Evolutionary conservation across 805 yeast species (phyloP).

Genomic region (Starmerella potacharoeniae): DNA sequence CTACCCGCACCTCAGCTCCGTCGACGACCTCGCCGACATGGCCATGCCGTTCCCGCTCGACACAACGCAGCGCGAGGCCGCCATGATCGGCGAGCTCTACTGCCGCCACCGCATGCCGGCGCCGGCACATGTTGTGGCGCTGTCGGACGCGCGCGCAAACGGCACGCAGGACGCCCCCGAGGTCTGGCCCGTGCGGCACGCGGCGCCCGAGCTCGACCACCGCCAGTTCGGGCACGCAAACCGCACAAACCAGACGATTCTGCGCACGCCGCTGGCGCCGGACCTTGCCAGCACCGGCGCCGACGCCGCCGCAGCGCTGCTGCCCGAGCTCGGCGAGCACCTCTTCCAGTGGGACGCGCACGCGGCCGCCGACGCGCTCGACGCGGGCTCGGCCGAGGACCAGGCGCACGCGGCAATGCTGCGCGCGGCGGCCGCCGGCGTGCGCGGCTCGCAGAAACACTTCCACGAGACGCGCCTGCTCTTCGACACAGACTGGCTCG

Average conservation of each 20-base stretch:
- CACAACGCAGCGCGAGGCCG: constrained; percentile 6
- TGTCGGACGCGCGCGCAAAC: neutral
- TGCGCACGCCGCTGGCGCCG: neutral
- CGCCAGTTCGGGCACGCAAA: constrained; percentile 3
- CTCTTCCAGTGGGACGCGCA: constrained; percentile 1
- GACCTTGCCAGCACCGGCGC: neutral
- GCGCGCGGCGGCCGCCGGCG: constrained; percentile 1
- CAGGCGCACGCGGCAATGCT: neutral
- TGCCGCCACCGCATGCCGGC: constrained; percentile 4
- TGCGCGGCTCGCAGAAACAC: constrained; percentile 13
- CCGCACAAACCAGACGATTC: neutral
- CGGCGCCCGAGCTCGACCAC: neutral
- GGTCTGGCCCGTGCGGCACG: neutral
- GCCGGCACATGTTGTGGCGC: constrained; percentile 1
- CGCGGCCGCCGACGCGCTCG: neutral
- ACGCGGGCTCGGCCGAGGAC: neutral
- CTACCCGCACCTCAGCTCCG: constrained; percentile 7
- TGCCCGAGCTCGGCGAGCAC: neutral
- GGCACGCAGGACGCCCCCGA: neutral
- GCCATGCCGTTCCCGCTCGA: neutral
- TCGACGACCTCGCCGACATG: neutral
- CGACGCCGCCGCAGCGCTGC: neutral
- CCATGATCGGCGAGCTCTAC: constrained; percentile 5
- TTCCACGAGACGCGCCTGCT: constrained; percentile 2
- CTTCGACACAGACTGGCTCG: constrained; percentile 19